Evolutionary conservation across 2,329 filamentous ascomycete species (phyloP).

Genomic region (Alternaria gansuensis): DNA sequence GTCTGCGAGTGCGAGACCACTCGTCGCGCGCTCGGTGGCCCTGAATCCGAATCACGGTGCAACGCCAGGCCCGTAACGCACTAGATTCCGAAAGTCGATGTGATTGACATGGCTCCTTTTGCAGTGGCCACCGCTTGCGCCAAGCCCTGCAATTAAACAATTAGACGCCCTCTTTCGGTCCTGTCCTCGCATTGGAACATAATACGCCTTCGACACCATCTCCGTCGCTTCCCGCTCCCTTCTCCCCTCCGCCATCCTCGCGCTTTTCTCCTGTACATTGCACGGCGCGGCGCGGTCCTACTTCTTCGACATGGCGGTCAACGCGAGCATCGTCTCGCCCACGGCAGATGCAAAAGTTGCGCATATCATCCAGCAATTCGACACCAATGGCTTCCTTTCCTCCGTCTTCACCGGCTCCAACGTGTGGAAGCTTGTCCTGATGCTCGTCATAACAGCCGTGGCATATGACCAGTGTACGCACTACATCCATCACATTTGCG

Average conservation of each 20-base stretch:
- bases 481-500: constrained; percentile 2
- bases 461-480: constrained; percentile 89
- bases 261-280: background rate
- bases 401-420: constrained; percentile 45
- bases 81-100: constrained; percentile 11
- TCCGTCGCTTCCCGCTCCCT: constrained; percentile 10
- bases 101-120: constrained; percentile 17
- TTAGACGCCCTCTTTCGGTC: constrained; percentile 27
- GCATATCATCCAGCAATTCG: constrained; percentile 43
- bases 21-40: constrained; percentile 11
- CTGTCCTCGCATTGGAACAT: constrained; percentile 17
- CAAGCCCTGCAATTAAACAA: constrained; percentile 29
- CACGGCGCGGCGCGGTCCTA: constrained; percentile 15
- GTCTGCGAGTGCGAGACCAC: background rate
- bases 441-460: constrained; percentile 74
- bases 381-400: constrained; percentile 44
- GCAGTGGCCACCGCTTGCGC: constrained; percentile 23
- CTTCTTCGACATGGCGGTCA: constrained; percentile 44
- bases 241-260: constrained; percentile 19
- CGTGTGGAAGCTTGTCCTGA: constrained; percentile 57
- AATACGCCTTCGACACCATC: constrained; percentile 18
- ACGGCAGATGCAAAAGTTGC: constrained; percentile 51
- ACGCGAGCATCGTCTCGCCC: constrained; percentile 53
- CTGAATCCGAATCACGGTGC: constrained; percentile 16
- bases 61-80: constrained; percentile 12